Percentiles rank a stretch among this genome's conserved stretches.
phyloP scores from a whole-genome alignment of 108 stramenopile species.

The Stephanodiscus triporus region DNA sequence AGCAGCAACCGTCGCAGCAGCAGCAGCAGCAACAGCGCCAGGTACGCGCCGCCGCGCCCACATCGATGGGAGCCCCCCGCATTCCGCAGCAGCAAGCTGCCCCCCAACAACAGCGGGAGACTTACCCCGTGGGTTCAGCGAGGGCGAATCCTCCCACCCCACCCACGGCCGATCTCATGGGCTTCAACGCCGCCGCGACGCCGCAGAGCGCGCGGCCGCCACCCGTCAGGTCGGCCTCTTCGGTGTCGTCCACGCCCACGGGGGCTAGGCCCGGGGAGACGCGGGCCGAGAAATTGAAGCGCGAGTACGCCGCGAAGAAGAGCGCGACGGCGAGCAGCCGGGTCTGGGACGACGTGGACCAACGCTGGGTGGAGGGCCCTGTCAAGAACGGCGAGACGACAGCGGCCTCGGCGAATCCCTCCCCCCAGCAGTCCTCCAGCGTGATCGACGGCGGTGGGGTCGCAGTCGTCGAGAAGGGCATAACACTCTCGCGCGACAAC shows the following conservation, averaged over 20 bases:
- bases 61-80: constrained; percentile 24
- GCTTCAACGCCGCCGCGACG: constrained; percentile 53
- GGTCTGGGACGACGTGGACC: constrained; percentile 91
- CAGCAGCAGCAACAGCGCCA: constrained; percentile 20
- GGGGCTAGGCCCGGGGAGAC: constrained; percentile 66
- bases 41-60: constrained; percentile 19
- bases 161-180: constrained; percentile 66
- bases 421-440: background rate
- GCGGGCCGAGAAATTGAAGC: constrained; percentile 76
- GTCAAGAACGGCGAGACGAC: constrained; percentile 42
- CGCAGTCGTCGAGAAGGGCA: constrained; percentile 60
- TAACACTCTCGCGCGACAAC: constrained; percentile 70
- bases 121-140: background rate
- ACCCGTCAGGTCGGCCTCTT: constrained; percentile 35
- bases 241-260: constrained; percentile 33
- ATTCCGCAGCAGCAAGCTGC: constrained; percentile 2
- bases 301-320: constrained; percentile 68
- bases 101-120: constrained; percentile 8
- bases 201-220: constrained; percentile 60
- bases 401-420: background rate
- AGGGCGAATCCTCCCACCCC: constrained; percentile 12
- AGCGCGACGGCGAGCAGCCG: constrained; percentile 58
- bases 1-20: constrained; percentile 5
- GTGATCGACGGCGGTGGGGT: constrained; percentile 11
- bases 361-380: constrained; percentile 71